Base-by-base conservation (phyloP, 768 basidiomycete species). In the Lactifluus hygrophoroides region DNA sequence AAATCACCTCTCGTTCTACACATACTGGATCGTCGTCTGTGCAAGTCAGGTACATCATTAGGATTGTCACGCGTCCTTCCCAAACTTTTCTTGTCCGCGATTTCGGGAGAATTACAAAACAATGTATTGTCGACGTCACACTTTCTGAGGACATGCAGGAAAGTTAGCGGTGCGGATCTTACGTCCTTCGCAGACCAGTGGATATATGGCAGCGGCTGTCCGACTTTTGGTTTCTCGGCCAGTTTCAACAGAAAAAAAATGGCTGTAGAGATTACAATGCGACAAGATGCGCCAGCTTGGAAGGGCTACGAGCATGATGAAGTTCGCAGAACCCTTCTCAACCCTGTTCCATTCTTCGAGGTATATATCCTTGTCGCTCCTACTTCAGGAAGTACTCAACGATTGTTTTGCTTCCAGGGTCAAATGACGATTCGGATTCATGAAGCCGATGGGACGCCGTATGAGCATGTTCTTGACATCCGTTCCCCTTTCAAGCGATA, bases 371-470 rank as follows among this genome's bases (percentile, higher is more conserved):
- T 50, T 19, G 37, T 43, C 9, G 13, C 34, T 23, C 32, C 21
- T 54, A 13, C 34, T 5, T 49, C 25, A 43, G 25, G 27, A 21
- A 28, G 16, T 23, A 21, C 16, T 50, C 16, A 35, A 11, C 55
- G 30, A 46, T 43, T 10, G 46, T 21, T 56, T 43, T 54, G 16
- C 19, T 28, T 52, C 19, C 56, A 93, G 85, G 96, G 96, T 17
- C 91, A 94, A 77, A 92, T 99, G 88, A 98, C 96, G 27, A 88
- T 99, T 58, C 90, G 96, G 30, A 96, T 98, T 51, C 95, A 98
- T 67, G 96, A 99, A 76, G 96, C 95, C 0, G 96, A 99, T 69
- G 96, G 95, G 3, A 98, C 96, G 37, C 95, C 96, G 0, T 98
- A 97, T 69, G 96, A 99, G 69, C 96, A 99, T 68, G 92, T 99